A percentile compares a stretch with the other conserved stretches of the same genome.
Conservation (phyloP, 2,329 filamentous ascomycete species). For the Endoconidiophora polonica region DNA sequence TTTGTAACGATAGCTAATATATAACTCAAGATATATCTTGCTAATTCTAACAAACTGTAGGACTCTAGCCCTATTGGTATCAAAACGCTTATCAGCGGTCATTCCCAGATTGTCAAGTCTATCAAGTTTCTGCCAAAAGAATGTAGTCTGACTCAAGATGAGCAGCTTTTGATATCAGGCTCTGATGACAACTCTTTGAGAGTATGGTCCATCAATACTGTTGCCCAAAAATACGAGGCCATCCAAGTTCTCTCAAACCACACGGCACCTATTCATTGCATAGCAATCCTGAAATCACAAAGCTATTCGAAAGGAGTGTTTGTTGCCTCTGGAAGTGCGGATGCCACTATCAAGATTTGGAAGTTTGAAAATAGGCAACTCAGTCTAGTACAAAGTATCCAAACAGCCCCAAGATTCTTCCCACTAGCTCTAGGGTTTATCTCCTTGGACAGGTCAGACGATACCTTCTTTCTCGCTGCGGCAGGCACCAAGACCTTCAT, state of each 20-base stretch:
- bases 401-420: slow-evolving; percentile 62
- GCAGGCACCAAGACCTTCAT: slow-evolving; percentile 71
- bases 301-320: slow-evolving; percentile 22
- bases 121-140: slow-evolving; percentile 53
- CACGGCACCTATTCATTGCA: slow-evolving; percentile 57
- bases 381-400: slow-evolving; percentile 51
- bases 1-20: slow-evolving; percentile 26
- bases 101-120: slow-evolving; percentile 65
- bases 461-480: slow-evolving; percentile 55
- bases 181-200: slow-evolving; percentile 64
- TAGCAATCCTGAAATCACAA: slow-evolving; percentile 27
- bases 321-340: slow-evolving; percentile 67
- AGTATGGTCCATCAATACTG: slow-evolving; percentile 37
- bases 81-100: slow-evolving; percentile 51
- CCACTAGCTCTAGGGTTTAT: slow-evolving; percentile 61
- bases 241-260: slow-evolving; percentile 45
- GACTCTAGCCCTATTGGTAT: slow-evolving; percentile 37
- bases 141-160: slow-evolving; percentile 26
- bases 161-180: slow-evolving; percentile 47
- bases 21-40: neutral
- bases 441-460: slow-evolving; percentile 33
- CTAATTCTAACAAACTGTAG: slow-evolving; percentile 18
- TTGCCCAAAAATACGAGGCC: slow-evolving; percentile 21
- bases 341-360: slow-evolving; percentile 61
- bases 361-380: slow-evolving; percentile 33